Conservation (phyloP, 129 eudicot species). For the Dittrichia graveolens region DNA sequence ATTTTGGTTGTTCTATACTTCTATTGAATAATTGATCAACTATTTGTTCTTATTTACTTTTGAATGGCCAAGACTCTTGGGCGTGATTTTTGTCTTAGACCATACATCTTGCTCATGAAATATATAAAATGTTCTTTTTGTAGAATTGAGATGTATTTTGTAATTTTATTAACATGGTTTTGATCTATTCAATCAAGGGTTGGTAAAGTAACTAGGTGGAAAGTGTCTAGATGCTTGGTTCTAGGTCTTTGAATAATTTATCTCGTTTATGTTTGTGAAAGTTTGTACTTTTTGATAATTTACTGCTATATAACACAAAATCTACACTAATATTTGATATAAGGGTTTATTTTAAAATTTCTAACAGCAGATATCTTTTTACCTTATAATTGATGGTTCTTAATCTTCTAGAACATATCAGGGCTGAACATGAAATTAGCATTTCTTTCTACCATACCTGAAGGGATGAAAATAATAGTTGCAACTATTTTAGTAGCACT, state of each 20-base stretch:
- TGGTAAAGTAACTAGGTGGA: neutral
- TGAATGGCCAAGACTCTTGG: neutral
- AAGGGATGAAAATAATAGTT: neutral
- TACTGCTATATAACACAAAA: neutral
- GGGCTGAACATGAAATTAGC: slow-evolving; percentile 1
- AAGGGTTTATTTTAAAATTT: neutral
- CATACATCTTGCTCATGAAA: neutral
- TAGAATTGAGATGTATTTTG: slow-evolving; percentile 5
- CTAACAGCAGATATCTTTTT: neutral
- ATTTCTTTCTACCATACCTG: neutral
- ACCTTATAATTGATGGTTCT: neutral
- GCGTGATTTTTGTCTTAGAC: neutral
- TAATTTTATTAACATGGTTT: neutral
- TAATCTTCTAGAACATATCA: neutral
- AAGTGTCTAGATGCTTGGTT: neutral
- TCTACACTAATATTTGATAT: neutral
- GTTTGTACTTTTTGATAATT: neutral
- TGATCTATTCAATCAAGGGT: neutral
- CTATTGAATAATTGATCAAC: neutral
- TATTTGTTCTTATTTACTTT: slow-evolving; percentile 1
- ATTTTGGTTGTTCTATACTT: slow-evolving; percentile 7
- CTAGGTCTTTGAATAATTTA: neutral
- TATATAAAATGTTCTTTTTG: slow-evolving; percentile 1
- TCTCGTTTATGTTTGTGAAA: neutral
- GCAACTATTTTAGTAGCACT: neutral